Evolutionary conservation across 2,329 filamentous ascomycete genomes (phyloP), one percentile per base, ranked within the genome.

Genomic region (Aspergillus tanneri): DNA sequence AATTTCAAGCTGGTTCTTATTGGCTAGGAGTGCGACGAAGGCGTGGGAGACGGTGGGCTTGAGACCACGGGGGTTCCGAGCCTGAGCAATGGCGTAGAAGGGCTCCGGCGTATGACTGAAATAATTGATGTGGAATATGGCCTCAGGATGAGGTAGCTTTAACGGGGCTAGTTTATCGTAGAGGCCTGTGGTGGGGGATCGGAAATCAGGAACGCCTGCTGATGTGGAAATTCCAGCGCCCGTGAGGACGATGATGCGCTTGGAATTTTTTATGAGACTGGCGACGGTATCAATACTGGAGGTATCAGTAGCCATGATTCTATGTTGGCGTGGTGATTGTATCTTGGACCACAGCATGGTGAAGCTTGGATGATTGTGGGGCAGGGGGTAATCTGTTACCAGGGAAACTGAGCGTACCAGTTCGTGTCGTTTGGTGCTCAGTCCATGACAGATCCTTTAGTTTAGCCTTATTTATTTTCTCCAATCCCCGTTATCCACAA

Each of bases 21-120:
- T 74, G 30, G 88, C 80, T 2, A 95, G 79, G 9, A 96, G 76
- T 2, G 82, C 76, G 53, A 96, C 82, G 70, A 96, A 96, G 27
- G 81, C 84, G 70, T 96, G 91, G 0, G 88, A 86, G 45, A 95
- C 75, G 1, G 90, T 95, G 0, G 90, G 90, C 32, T 83, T 77
- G 69, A 87, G 91, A 57, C 85, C 86, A n/a, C 87, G 88, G 0
- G 90, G 90, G 62, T 95, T 92, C 1, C 95, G 79, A 66, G 95
- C 90, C 56, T 85, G 84, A 5, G 90, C 89, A 10, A 96, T 81
- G 1, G 86, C 81, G 68, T 95, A 96, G 72, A 96, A 96, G 0
- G 90, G 89, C 16, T 84, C 76, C 0, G 90, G 90, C 47, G 91
- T 85, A 38, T 83, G 65, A 43, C 82, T 78, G 73, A 96, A 96